These are phyloP conservation scores for Anthostomella pinea DNA, from an alignment of 2,329 filamentous ascomycete genomes.

Conservation along the genomic window DNA sequence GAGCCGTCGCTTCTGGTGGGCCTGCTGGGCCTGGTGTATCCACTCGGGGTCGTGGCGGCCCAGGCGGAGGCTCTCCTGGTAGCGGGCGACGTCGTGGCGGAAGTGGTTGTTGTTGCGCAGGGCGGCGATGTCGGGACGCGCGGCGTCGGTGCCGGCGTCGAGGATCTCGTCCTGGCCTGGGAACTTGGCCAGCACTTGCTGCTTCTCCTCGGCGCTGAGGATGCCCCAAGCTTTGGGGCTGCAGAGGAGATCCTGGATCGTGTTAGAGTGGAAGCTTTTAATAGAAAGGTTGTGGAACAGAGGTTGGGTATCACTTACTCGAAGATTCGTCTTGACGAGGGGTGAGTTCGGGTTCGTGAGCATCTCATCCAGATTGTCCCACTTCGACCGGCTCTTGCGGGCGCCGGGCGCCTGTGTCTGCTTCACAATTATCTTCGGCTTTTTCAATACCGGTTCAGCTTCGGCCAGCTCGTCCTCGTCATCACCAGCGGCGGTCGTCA, in stretches of 20 bases:
- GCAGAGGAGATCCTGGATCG: conserved; percentile 33
- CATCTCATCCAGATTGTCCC: conserved; percentile 32
- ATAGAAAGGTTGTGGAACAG: background rate
- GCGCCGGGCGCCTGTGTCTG: conserved; percentile 26
- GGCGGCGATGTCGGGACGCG: conserved; percentile 40
- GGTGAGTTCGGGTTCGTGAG: conserved; percentile 36
- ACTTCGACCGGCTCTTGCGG: conserved; percentile 26
- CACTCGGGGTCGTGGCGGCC: conserved; percentile 53
- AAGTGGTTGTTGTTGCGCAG: conserved; percentile 48
- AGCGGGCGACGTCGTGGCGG: conserved; percentile 44
- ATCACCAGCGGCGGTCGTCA: conserved; percentile 4
- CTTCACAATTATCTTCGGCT: conserved; percentile 21
- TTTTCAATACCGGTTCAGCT: conserved; percentile 21
- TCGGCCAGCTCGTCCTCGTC: conserved; percentile 15
- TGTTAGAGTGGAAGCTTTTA: conserved; percentile 7
- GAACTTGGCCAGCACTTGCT: conserved; percentile 35
- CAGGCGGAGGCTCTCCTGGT: conserved; percentile 43
- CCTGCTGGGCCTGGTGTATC: conserved; percentile 50
- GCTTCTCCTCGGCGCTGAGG: conserved; percentile 32
- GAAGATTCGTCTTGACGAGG: conserved; percentile 32
- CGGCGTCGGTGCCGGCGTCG: conserved; percentile 32
- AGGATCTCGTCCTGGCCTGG: conserved; percentile 37
- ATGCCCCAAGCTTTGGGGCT: conserved; percentile 37
- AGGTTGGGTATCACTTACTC: conserved; percentile 26
- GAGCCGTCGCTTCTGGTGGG: conserved; percentile 45